Percentiles rank a stretch among this genome's conserved stretches.
phyloP scores from a whole-genome alignment of 2,329 filamentous ascomycete genomes.

The Trichophyton verrucosum region DNA sequence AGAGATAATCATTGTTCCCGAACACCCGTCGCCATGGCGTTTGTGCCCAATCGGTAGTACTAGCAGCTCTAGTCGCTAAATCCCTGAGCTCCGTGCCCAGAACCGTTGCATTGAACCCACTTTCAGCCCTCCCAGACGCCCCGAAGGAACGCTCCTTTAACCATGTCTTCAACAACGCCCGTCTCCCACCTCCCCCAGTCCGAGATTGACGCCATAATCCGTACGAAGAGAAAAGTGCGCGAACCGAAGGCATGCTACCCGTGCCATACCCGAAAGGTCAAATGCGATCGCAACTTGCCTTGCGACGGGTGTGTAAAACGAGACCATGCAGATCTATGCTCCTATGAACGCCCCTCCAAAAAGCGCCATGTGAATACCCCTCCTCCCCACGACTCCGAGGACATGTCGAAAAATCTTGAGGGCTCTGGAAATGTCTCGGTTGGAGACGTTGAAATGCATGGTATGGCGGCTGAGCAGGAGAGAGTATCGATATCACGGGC shows the following conservation, averaged over 20 bases:
- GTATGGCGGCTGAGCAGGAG: constrained; percentile 7
- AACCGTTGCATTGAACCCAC: not conserved
- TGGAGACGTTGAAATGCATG: not conserved
- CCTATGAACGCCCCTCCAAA: constrained; percentile 38
- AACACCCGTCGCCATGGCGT: not conserved
- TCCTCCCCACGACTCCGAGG: constrained; percentile 17
- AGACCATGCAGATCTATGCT: constrained; percentile 38
- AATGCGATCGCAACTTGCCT: constrained; percentile 38
- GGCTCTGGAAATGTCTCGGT: constrained; percentile 7
- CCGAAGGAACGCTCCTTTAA: not conserved
- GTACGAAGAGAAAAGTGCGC: constrained; percentile 36
- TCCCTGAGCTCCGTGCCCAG: not conserved
- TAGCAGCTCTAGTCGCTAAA: not conserved
- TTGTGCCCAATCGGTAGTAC: not conserved
- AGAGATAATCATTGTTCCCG: not conserved
- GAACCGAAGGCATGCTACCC: constrained; percentile 38
- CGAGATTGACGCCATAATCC: constrained; percentile 37
- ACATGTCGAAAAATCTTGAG: not conserved
- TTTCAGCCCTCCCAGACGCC: not conserved
- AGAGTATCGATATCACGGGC: constrained; percentile 31
- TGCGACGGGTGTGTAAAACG: constrained; percentile 39
- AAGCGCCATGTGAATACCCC: constrained; percentile 25
- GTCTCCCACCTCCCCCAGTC: constrained; percentile 33
- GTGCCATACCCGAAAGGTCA: constrained; percentile 37
- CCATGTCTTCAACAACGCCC: constrained; percentile 17